Base-by-base conservation (phyloP, 805 yeast species). In the Hanseniaspora clermontiae region DNA sequence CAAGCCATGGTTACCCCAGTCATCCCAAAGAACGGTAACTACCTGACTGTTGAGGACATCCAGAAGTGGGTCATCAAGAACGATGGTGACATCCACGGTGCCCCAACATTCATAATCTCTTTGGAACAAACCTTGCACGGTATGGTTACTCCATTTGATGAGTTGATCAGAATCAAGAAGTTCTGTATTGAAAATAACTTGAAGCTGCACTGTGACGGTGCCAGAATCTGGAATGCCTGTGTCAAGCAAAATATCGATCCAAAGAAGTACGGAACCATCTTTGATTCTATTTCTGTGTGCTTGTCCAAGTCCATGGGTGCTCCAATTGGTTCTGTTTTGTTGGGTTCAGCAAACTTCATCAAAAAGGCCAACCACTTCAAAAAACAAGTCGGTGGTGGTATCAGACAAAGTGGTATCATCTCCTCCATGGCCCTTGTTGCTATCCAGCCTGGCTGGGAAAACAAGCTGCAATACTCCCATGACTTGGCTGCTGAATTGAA, bases 301-400 rank as follows among this genome's bases (percentile, higher is more conserved):
- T 70, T 90, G 52, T 87, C 96, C 51, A 90, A 90, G 68, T 83
- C 95, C 6, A 74, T 89, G 64, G 96, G 96, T 59, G 96, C 96
- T 1, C 96, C 97, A 58, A 82, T 90, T 64, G 97, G 97, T 8
- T 84, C 95, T 15, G 80, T 89, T 5, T 74, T 90, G 46, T 96
- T 88, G 42, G 93, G 95, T 42, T 70, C 73, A 48, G 64, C 66
- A 42, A 70, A 72, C 51, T 76, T 81, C 62, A 82, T 88, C 60
- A 71, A 74, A 62, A 82, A 80, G 64, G 87, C 93, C 43, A 83
- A 81, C 66, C 95, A 89, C 70, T 84, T 89, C 73, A 84, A 86
- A 62, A 90, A 90, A 65, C 96, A 90, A 71, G 79, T 80, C 61
- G 97, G 97, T 66, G 96, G 96, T 62, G 96, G 96, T 61, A 80